phyloP scores from a whole-genome alignment of 768 basidiomycete species.

The Saitozyma sp. region DNA sequence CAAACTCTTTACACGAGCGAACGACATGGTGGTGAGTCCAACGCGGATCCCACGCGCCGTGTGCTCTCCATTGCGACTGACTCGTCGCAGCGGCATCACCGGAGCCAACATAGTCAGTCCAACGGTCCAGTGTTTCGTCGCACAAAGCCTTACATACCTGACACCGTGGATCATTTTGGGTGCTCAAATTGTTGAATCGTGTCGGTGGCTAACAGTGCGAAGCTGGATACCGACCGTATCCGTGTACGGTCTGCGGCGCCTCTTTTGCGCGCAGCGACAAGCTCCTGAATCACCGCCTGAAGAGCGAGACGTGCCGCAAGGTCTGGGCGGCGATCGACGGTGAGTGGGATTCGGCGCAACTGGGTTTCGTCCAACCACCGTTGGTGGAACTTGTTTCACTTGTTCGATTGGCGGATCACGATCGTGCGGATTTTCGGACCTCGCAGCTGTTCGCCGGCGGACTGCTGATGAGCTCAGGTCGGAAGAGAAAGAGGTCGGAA shows the following conservation, averaged over 20 bases:
- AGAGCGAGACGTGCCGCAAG: not conserved
- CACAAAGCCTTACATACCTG: not conserved
- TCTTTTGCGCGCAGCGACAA: not conserved
- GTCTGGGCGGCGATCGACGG: not conserved
- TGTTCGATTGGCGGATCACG: not conserved
- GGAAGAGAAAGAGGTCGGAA: too few species aligned
- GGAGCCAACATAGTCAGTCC: not conserved
- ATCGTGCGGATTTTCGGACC: too few species aligned
- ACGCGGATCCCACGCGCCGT: not conserved
- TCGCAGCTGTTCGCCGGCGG: too few species aligned
- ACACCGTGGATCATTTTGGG: not conserved
- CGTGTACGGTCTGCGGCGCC: not conserved
- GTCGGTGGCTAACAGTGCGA: too few species aligned
- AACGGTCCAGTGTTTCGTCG: not conserved
- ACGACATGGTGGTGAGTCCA: slow-evolving; percentile 25
- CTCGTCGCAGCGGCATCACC: not conserved
- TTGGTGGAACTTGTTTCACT: not conserved
- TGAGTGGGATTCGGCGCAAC: not conserved
- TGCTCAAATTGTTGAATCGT: not conserved
- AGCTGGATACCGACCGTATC: not conserved
- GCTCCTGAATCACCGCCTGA: not conserved
- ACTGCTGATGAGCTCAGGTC: too few species aligned
- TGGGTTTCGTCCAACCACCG: not conserved
- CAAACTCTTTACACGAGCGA: slow-evolving; percentile 19
- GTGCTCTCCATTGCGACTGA: not conserved